Evolutionary conservation across 176 grass and related monocot species (phyloP), one percentile per base, ranked within the genome.

Genomic region (Aegilops sharonensis): DNA sequence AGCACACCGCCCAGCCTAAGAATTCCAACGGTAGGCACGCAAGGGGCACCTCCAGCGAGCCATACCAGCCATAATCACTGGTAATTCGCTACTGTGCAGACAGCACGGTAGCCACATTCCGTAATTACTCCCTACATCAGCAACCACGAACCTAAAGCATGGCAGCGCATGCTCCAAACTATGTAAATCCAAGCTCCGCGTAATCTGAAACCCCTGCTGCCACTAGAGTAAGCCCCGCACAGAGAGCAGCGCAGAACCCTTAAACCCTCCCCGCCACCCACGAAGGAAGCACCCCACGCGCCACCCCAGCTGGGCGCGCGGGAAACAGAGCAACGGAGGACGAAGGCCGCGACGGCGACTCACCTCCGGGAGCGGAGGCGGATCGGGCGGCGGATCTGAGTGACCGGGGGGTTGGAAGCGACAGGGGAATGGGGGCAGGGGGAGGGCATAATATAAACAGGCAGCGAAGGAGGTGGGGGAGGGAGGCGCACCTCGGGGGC

Each of bases 311-410:
- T 69, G 1, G 23, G 23, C 47, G 11, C n/a, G 30, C 45, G 8
- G 14, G 0, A 40, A 72, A 60, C 78, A 42, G 1, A 61, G 10
- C 68, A 42, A 9, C 1, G 9, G 30, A 2, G 1, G 31, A 9
- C 0, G 4, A 34, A 6, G 35, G n/a, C n/a, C n/a, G n/a, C n/a
- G n/a, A n/a, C n/a, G n/a, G n/a, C n/a, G n/a, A n/a, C n/a, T n/a
- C 79, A 90, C 88, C 84, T 43, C 14, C 7, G 11, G 36, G 72
- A 65, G 35, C 82, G 29, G 43, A 52, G 42, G 64, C 76, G 39
- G 89, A 91, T 85, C 81, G 84, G 70, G 25, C 72, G 72, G 25
- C 72, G 72, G 72, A 76, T 76, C 72, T 76, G n/a, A n/a, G n/a
- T n/a, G n/a, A n/a, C n/a, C n/a, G n/a, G n/a, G n/a, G n/a, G n/a